Percentiles rank a stretch among this genome's conserved stretches.
Conservation (phyloP, 2,329 filamentous ascomycete species). For the Fusarium sp. region DNA sequence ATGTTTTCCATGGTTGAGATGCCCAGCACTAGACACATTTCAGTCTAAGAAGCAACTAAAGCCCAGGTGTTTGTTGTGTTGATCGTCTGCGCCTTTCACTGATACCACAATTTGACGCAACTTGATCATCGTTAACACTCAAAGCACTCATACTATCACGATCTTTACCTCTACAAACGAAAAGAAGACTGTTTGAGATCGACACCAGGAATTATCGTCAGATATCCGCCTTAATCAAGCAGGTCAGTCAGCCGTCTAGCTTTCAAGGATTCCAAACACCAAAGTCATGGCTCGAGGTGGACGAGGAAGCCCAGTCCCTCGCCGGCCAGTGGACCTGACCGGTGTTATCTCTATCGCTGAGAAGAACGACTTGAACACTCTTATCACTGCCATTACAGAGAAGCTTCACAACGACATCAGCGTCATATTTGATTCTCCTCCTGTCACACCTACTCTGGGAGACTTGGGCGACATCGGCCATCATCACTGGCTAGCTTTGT, state of each 20-base stretch:
- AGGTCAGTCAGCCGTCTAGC: neutral
- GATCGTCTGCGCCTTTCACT: neutral
- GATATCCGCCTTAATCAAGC: neutral
- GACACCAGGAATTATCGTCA: neutral
- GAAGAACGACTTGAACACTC: conserved; percentile 61
- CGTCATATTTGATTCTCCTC: conserved; percentile 62
- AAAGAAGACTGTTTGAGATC: neutral
- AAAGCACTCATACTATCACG: neutral
- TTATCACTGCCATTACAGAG: conserved; percentile 64
- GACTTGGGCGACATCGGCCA: conserved; percentile 47
- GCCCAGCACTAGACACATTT: neutral
- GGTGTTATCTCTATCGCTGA: conserved; percentile 60
- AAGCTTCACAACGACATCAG: conserved; percentile 64
- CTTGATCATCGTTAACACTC: neutral
- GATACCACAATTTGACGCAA: neutral
- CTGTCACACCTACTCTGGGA: conserved; percentile 46
- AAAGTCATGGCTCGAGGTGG: conserved; percentile 54
- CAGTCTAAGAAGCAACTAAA: conserved; percentile 1
- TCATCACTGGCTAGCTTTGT: conserved; percentile 51
- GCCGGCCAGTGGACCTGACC: conserved; percentile 63
- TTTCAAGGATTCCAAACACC: neutral
- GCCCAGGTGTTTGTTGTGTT: neutral
- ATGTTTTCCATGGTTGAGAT: conserved; percentile 13
- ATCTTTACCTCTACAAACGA: neutral
- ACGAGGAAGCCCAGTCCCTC: conserved; percentile 48